These are phyloP conservation scores for Vitis rotundifolia DNA, from an alignment of 164 flowering plant genomes.

Conservation along the genomic window DNA sequence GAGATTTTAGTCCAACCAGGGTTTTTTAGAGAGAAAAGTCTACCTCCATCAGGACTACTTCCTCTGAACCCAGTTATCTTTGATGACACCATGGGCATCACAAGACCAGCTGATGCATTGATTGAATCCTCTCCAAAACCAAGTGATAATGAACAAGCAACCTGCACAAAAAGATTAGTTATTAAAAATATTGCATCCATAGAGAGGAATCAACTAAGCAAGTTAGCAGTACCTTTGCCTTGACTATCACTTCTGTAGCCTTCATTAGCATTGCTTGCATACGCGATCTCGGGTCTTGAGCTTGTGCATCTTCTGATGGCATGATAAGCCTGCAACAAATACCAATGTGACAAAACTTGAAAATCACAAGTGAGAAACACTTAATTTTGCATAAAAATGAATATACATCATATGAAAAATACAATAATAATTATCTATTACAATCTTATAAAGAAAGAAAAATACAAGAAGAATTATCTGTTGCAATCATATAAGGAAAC, in stretches of 20 bases:
- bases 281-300: conserved; percentile 43
- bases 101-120: conserved; percentile 86
- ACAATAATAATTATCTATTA: too few relatives aligned
- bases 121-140: conserved; percentile 89
- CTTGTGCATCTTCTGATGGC: conserved; percentile 45
- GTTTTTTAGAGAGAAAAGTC: conserved; percentile 46
- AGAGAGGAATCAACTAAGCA: background rate
- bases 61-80: conserved; percentile 93
- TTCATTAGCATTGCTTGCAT: conserved; percentile 36
- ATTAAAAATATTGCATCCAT: background rate
- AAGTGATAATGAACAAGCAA: conserved; percentile 59
- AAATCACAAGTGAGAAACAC: background rate
- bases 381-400: background rate
- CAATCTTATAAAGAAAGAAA: too few relatives aligned
- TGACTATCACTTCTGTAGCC: conserved; percentile 36
- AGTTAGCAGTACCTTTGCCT: conserved; percentile 63
- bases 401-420: too few relatives aligned
- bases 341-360: background rate
- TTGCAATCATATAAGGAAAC: too few relatives aligned
- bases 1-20: conserved; percentile 65
- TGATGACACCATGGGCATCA: conserved; percentile 97
- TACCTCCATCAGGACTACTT: conserved; percentile 46
- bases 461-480: too few relatives aligned
- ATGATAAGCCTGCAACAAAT: conserved; percentile 36
- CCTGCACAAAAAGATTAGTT: conserved; percentile 44